These are phyloP conservation scores for Ascochyta clinopodiicola DNA, from an alignment of 2,329 filamentous ascomycete species.

Conservation along the genomic window DNA sequence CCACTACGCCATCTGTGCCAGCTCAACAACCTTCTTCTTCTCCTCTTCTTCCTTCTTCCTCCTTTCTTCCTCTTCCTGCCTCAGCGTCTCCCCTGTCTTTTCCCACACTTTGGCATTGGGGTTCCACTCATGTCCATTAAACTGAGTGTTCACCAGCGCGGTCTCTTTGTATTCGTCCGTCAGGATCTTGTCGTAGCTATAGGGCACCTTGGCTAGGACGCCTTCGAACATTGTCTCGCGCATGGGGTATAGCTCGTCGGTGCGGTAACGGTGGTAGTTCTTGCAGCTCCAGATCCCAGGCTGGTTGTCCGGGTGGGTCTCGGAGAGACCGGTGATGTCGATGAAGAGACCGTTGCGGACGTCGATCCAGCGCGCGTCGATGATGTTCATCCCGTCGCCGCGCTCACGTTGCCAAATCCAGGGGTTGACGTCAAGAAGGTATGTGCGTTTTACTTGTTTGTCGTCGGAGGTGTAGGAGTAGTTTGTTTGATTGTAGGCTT, in stretches of 20 bases:
- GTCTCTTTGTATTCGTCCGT: conserved; percentile 70
- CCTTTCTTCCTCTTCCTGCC: conserved; percentile 21
- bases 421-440: conserved; percentile 80
- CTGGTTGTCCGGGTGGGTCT: conserved; percentile 64
- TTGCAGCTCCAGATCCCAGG: conserved; percentile 80
- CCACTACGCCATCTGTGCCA: conserved; percentile 28
- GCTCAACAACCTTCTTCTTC: conserved; percentile 15
- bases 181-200: conserved; percentile 70
- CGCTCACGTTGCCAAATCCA: conserved; percentile 66
- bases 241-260: conserved; percentile 77
- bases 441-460: conserved; percentile 57
- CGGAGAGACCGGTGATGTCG: conserved; percentile 79
- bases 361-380: conserved; percentile 86
- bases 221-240: conserved; percentile 77
- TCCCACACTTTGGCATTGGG: conserved; percentile 66
- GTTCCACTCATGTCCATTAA: conserved; percentile 67
- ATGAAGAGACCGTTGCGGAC: conserved; percentile 77
- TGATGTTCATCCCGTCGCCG: conserved; percentile 76
- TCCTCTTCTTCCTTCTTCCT: conserved; percentile 21
- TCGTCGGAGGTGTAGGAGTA: conserved; percentile 52
- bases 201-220: conserved; percentile 72
- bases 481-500: conserved; percentile 72
- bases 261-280: conserved; percentile 76
- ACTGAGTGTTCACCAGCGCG: conserved; percentile 66
- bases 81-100: conserved; percentile 42